phyloP scores from a whole-genome alignment of 148 eudicot species.

The Simmondsia chinensis region DNA sequence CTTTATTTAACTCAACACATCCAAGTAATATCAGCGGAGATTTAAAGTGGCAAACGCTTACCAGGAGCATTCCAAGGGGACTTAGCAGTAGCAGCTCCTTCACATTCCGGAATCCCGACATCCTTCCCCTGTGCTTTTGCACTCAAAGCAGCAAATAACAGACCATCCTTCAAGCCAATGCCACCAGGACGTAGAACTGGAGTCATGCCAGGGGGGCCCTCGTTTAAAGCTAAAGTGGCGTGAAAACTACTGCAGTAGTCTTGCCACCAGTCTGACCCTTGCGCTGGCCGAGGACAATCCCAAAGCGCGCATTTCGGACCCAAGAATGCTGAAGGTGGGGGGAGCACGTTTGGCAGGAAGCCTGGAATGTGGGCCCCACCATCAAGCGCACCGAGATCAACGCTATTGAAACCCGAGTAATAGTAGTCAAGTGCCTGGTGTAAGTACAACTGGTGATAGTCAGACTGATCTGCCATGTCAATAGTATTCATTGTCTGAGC shows the following conservation, averaged over 20 bases:
- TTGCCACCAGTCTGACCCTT: conserved; percentile 63
- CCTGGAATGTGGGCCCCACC: conserved; percentile 37
- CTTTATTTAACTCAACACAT: no score
- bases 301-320: conserved; percentile 97
- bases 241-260: conserved; percentile 86
- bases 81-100: conserved; percentile 93
- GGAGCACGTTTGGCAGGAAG: conserved; percentile 45
- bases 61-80: conserved; percentile 99
- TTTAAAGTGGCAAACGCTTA: conserved; percentile 15
- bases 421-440: conserved; percentile 45
- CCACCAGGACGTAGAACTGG: conserved; percentile 94
- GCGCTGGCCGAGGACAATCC: conserved; percentile 97
- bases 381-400: conserved; percentile 37
- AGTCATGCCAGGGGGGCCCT: conserved; percentile 84
- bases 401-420: conserved; percentile 36
- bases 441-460: conserved; percentile 48
- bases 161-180: conserved; percentile 78
- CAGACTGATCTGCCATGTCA: conserved; percentile 40
- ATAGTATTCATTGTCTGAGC: conserved; percentile 29
- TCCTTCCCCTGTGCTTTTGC: conserved; percentile 79
- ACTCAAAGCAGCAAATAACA: conserved; percentile 82
- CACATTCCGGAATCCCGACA: conserved; percentile 96
- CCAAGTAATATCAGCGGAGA: no score
- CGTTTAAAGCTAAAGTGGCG: conserved; percentile 69
- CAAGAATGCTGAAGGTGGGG: conserved; percentile 88